phyloP scores from a whole-genome alignment of 2,329 filamentous ascomycete genomes.

The Hysterium pulicare region DNA sequence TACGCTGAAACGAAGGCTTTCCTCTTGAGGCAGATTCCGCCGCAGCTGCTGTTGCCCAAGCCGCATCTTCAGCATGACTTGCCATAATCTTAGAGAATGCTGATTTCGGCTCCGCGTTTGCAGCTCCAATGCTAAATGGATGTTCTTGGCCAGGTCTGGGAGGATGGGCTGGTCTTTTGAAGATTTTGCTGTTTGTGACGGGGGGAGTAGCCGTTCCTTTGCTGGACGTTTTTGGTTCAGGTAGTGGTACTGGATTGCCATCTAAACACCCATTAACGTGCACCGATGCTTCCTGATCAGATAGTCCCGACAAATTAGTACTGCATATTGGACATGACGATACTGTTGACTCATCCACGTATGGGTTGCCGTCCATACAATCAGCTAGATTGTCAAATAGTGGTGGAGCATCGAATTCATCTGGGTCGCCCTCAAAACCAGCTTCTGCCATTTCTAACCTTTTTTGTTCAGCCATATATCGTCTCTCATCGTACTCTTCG shows the following conservation, averaged over 20 bases:
- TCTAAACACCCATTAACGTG: constrained; percentile 96
- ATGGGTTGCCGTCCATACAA: constrained; percentile 8
- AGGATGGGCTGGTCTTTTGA: constrained; percentile 62
- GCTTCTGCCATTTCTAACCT: constrained; percentile 51
- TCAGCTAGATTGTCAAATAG: constrained; percentile 37
- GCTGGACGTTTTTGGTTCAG: constrained; percentile 15
- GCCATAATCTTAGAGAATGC: constrained; percentile 95
- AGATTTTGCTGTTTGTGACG: constrained; percentile 49
- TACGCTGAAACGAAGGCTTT: constrained; percentile 81
- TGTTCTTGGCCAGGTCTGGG: constrained; percentile 77
- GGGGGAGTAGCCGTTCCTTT: constrained; percentile 9
- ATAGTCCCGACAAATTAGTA: constrained; percentile 54
- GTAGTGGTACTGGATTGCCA: constrained; percentile 65
- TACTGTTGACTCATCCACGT: constrained; percentile 15
- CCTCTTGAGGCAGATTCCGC: constrained; percentile 74
- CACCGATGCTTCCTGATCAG: constrained; percentile 64
- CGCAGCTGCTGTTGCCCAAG: constrained; percentile 84
- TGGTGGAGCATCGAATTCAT: constrained; percentile 52
- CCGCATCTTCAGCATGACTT: constrained; percentile 80
- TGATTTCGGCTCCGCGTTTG: constrained; percentile 47
- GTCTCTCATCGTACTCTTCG: constrained; percentile 51
- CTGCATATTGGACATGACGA: constrained; percentile 75
- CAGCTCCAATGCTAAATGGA: constrained; percentile 61
- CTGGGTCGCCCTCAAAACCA: constrained; percentile 33
- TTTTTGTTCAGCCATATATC: constrained; percentile 71